A percentile compares a stretch with the other conserved stretches of the same genome.
Evolutionary conservation across 2,329 filamentous ascomycete genomes (phyloP).

Genomic region (Pseudogymnoascus sp.): DNA sequence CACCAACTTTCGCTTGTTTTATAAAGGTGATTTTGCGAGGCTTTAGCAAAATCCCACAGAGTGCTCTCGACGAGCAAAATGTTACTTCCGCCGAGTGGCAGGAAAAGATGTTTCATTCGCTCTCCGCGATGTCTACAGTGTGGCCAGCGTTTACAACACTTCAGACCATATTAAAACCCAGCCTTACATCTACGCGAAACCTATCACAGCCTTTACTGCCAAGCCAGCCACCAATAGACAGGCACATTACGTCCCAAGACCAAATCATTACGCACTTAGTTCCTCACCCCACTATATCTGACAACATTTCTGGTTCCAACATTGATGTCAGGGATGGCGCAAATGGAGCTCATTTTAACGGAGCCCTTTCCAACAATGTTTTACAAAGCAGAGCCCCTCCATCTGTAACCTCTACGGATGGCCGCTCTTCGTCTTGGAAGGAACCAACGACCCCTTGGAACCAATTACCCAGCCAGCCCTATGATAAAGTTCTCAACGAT

Average conservation of each 20-base stretch:
- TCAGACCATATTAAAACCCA: constrained; percentile 11
- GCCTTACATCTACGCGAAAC: constrained; percentile 13
- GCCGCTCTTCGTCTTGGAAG: neutral
- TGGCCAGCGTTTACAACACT: constrained; percentile 24
- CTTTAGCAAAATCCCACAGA: constrained; percentile 20
- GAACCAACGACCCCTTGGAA: neutral
- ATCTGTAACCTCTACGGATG: neutral
- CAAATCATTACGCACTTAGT: neutral
- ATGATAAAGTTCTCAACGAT: constrained; percentile 14
- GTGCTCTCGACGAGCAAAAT: constrained; percentile 24
- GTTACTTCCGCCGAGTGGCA: constrained; percentile 25
- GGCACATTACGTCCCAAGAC: neutral
- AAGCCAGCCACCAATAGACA: neutral
- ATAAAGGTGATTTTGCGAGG: constrained; percentile 29
- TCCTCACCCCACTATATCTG: neutral
- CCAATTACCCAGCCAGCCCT: constrained; percentile 7
- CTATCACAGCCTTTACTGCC: neutral
- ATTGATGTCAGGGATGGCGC: neutral
- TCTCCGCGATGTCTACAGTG: constrained; percentile 22
- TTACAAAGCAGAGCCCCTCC: neutral
- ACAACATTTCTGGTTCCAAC: neutral
- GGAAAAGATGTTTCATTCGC: constrained; percentile 21
- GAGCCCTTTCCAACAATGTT: neutral
- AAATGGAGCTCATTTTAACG: neutral
- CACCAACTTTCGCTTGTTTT: constrained; percentile 33